Conservation (phyloP, 257 asterid genomes). For the Jacaranda copaia region DNA sequence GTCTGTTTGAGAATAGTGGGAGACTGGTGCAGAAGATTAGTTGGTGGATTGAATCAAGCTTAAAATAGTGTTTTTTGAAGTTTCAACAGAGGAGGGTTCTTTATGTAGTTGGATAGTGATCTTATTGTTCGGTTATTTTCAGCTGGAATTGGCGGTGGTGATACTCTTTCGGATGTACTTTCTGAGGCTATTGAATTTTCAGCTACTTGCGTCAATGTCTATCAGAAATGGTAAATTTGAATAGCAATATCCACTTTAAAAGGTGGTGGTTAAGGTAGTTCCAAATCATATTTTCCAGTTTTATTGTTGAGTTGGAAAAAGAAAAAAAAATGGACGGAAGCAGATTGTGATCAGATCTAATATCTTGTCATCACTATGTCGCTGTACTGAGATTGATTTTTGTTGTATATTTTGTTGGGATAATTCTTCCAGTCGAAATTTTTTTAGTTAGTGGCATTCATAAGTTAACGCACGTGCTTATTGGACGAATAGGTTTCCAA, state of each 20-base stretch:
- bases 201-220: constrained; percentile 14
- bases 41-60: constrained; percentile 35
- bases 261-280: constrained; percentile 11
- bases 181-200: neutral
- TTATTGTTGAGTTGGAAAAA: no score
- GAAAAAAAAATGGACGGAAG: no score
- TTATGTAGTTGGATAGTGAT: constrained; percentile 27
- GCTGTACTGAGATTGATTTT: constrained; percentile 16
- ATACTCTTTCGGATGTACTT: constrained; percentile 29
- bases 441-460: neutral
- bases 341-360: neutral
- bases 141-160: constrained; percentile 30
- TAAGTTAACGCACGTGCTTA: neutral
- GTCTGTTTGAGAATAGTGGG: constrained; percentile 16
- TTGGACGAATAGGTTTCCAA: neutral
- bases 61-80: constrained; percentile 18
- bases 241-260: constrained; percentile 7
- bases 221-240: constrained; percentile 8
- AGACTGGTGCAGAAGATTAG: constrained; percentile 26
- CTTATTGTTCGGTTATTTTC: constrained; percentile 5
- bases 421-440: neutral
- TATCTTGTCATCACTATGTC: constrained; percentile 4
- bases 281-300: neutral
- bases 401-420: neutral
- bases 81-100: constrained; percentile 15